These are phyloP conservation scores for Pseudopithomyces maydicus DNA, from an alignment of 2,329 filamentous ascomycete species.

Conservation along the genomic window DNA sequence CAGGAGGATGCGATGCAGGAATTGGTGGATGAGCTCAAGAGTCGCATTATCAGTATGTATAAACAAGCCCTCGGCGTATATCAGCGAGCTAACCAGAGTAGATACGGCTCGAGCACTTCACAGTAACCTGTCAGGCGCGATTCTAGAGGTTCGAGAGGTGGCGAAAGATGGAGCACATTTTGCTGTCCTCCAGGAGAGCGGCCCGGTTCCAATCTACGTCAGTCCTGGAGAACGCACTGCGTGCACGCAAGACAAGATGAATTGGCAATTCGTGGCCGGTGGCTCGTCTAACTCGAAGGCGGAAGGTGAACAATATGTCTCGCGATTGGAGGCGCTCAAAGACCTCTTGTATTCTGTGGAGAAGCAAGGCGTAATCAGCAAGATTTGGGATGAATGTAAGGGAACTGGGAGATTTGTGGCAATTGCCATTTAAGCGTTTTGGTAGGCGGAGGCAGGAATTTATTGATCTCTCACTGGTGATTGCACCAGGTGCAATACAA, in stretches of 20 bases:
- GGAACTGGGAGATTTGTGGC: background rate
- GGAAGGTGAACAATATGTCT: constrained; percentile 1
- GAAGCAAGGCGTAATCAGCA: constrained; percentile 11
- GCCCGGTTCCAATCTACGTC: constrained; percentile 6
- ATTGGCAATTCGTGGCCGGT: constrained; percentile 15
- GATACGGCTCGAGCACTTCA: constrained; percentile 15
- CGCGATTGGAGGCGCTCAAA: constrained; percentile 15
- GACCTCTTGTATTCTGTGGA: constrained; percentile 10
- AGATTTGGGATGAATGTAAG: constrained; percentile 11
- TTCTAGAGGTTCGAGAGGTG: constrained; percentile 16
- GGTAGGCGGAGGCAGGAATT: no score
- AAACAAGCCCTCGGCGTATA: background rate
- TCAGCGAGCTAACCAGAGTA: background rate
- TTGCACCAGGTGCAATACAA: no score
- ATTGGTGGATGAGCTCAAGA: constrained; percentile 20
- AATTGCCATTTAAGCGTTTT: background rate
- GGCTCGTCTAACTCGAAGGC: constrained; percentile 4
- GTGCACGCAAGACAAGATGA: constrained; percentile 7
- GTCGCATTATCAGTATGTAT: constrained; percentile 15
- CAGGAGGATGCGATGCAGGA: constrained; percentile 9
- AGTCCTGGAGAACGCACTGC: background rate
- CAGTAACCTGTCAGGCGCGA: constrained; percentile 5
- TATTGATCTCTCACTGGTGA: no score
- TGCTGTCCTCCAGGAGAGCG: constrained; percentile 17
- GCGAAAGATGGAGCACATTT: constrained; percentile 5